Evolutionary conservation across 2,329 filamentous ascomycete species (phyloP), one percentile per base, ranked within the genome.

Genomic region (Verticillium albo-atrum): DNA sequence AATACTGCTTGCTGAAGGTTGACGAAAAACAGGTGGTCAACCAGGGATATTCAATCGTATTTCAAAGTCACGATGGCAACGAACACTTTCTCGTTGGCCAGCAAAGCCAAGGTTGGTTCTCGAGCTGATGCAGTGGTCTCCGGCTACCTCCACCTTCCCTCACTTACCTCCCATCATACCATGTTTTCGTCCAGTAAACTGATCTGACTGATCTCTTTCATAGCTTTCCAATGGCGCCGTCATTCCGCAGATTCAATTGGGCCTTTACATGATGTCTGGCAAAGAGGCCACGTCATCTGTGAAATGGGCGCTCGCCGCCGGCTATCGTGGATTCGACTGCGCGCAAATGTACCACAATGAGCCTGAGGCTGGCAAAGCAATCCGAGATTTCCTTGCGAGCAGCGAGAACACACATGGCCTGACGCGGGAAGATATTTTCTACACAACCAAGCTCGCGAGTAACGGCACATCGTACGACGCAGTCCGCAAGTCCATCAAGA

Each of bases 361-460:
- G 72, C 78, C 78, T 35, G 83, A 90, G 65, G 85, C 87, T 15
- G 90, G 90, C 1, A 75, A 79, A 32, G 87, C 89, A 9, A 88
- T 95, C 62, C 70, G 71, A 3, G 74, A 79, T 23, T 90, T 83
- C 65, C 74, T 90, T 3, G 67, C 73, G 37, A 75, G 76, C 57
- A 68, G 67, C 3, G 73, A 75, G 14, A 84, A 85, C 63, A 75
- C 72, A 0, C 66, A 77, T 0, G 79, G 76, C 0, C 70, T 92
- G 28, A 82, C 78, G 63, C 82, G 91, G 5, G 82, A 87, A 59
- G 86, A 93, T 67, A 78, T 95, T 57, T 91, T 91, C 73, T 93
- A 91, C 71, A 95, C 91, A 0, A 89, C 88, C 35, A 96, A 95
- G 76, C 80, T 95, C 15, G 86, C 85, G 1, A 85, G 81, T 60